Base-by-base conservation (phyloP, 1,139 yeast genomes). In the Wickerhamiella infanticola region DNA sequence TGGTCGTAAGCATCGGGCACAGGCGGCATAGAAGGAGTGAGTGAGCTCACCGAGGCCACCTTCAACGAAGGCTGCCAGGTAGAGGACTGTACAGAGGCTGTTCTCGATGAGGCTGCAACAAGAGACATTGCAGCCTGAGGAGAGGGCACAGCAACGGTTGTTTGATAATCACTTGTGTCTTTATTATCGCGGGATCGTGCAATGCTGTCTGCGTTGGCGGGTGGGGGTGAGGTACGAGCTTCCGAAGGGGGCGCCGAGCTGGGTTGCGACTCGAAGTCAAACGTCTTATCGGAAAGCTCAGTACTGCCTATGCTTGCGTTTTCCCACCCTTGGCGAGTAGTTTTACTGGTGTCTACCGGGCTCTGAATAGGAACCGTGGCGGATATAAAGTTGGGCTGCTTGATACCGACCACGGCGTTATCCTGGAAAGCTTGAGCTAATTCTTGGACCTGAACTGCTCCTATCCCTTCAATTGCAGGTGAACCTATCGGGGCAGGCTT, bases 1-100 rank as follows among this genome's bases (percentile, higher is more conserved):
- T 88, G 64, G 60, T 88, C 97, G 47, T 51, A 45, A 9, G 55
- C 55, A 4, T 44, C 13, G n/a, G 44, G 43, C 40, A 45, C 45
- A 5, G 53, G 47, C 8, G 47, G 44, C 7, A 49, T 48, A 3
- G 54, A 51, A 2, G 53, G 39, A 13, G 39, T 24, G 24, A 35
- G 23, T n/a, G 36, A 18, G 31, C 24, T 24, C 3, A 29, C 38
- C 3, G 43, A 36, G 8, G 37, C 36, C 4, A 27, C 33, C 3
- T 9, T 24, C 9, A 35, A 24, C 24, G 43, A 36, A 9, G 23
- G 27, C 23, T 33, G 6, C 9, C 11, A 13, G 39, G 24, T 23
- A n/a, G 23, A 18, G 24, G 39, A 7, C 18, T 18, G 18, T 18
- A 18, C 18, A 18, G 40, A 38, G 3, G 33, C 33, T 5, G 26